phyloP scores from a whole-genome alignment of 768 basidiomycete genomes.

The Russula compacta region DNA sequence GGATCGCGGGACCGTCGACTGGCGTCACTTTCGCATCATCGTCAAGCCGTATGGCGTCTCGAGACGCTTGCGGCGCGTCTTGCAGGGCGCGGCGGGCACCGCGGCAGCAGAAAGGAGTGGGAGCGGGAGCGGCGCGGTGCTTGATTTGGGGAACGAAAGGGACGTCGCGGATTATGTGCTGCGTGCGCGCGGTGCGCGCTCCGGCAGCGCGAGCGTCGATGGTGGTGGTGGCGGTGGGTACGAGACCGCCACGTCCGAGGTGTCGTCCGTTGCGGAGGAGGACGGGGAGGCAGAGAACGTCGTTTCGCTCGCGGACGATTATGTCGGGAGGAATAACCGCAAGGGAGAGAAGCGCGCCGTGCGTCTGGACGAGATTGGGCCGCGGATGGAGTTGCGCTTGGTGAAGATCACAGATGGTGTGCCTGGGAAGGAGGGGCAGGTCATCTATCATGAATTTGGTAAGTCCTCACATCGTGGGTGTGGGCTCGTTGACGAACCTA shows the following conservation, averaged over 20 bases:
- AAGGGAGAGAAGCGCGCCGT: constrained; percentile 89
- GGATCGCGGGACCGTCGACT: constrained; percentile 77
- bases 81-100: constrained; percentile 43
- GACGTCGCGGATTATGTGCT: constrained; percentile 95
- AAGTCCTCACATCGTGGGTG: constrained; percentile 22
- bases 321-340: constrained; percentile 90
- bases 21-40: constrained; percentile 91
- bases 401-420: constrained; percentile 93
- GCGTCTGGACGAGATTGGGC: constrained; percentile 87
- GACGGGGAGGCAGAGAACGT: constrained; percentile 79
- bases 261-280: constrained; percentile 75
- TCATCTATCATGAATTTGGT: constrained; percentile 95
- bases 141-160: constrained; percentile 82
- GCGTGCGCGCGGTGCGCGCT: constrained; percentile 30
- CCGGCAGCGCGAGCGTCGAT: constrained; percentile 36
- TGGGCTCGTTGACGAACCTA: too few species aligned
- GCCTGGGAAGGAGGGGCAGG: constrained; percentile 87
- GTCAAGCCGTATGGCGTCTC: constrained; percentile 94
- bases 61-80: constrained; percentile 76
- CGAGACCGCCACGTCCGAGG: constrained; percentile 59
- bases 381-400: constrained; percentile 85
- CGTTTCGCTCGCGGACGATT: constrained; percentile 82
- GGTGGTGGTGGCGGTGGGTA: constrained; percentile 36
- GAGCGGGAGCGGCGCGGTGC: constrained; percentile 29
- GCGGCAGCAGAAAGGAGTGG: background rate